Percentiles rank a stretch among this genome's conserved stretches.
phyloP scores from a whole-genome alignment of 176 grass and related monocot species.

The Leersia perrieri region DNA sequence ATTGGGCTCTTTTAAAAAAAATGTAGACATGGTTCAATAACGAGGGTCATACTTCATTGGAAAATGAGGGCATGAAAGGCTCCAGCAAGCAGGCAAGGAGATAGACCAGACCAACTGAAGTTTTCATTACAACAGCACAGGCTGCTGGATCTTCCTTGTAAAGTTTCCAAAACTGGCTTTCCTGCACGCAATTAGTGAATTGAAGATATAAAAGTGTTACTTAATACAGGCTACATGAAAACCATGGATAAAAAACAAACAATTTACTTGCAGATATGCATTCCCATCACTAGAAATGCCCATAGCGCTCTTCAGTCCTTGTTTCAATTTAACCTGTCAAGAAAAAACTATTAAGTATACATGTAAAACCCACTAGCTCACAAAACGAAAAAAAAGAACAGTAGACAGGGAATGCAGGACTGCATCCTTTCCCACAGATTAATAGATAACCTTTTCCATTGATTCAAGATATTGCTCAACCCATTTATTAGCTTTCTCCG shows the following conservation, averaged over 20 bases:
- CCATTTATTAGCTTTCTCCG: constrained; percentile 72
- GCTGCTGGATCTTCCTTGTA: constrained; percentile 69
- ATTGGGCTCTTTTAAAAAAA: not conserved
- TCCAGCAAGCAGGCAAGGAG: constrained; percentile 88
- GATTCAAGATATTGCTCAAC: constrained; percentile 86
- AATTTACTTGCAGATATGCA: constrained; percentile 78
- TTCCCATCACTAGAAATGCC: constrained; percentile 90
- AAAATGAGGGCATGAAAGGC: constrained; percentile 88
- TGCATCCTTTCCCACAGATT: constrained; percentile 17
- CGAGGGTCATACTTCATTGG: constrained; percentile 53
- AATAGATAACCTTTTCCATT: constrained; percentile 79
- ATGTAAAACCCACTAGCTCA: constrained; percentile 2
- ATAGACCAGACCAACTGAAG: constrained; percentile 86
- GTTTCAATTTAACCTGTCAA: constrained; percentile 88
- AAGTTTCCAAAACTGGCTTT: constrained; percentile 95
- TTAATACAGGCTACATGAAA: not conserved
- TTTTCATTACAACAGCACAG: constrained; percentile 93
- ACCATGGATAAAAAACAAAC: not conserved
- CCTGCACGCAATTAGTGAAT: constrained; percentile 44
- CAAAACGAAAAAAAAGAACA: not conserved
- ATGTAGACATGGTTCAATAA: not conserved
- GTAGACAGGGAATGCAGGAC: constrained; percentile 4
- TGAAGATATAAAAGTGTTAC: not conserved
- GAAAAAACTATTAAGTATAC: constrained; percentile 1
- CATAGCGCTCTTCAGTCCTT: constrained; percentile 82